These are phyloP conservation scores for Cladophialophora yegresii DNA, from an alignment of 2,329 filamentous ascomycete species.

Conservation along the genomic window DNA sequence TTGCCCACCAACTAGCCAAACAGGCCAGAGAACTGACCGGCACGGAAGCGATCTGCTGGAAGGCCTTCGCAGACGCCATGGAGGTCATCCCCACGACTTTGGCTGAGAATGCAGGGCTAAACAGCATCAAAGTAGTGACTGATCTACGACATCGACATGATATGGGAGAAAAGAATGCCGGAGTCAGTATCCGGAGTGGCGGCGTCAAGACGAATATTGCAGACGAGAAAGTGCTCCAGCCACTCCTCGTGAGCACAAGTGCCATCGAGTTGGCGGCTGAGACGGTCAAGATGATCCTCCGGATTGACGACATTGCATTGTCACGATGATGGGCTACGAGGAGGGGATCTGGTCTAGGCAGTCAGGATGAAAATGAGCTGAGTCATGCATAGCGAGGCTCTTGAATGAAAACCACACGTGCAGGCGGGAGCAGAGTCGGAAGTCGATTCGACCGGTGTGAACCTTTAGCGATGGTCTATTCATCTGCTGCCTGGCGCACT, in stretches of 20 bases:
- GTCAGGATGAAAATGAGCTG: constrained; percentile 10
- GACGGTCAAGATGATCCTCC: constrained; percentile 92
- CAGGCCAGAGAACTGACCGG: constrained; percentile 81
- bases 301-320: constrained; percentile 68
- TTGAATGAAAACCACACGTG: neutral
- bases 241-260: constrained; percentile 92
- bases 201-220: constrained; percentile 96
- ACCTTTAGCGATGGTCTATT: neutral
- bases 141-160: constrained; percentile 93
- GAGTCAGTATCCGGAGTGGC: constrained; percentile 96
- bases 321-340: constrained; percentile 41
- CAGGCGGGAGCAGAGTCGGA: neutral
- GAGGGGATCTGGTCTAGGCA: neutral
- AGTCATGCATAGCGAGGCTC: constrained; percentile 26
- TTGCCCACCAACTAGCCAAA: constrained; percentile 81
- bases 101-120: constrained; percentile 94
- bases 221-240: constrained; percentile 95
- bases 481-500: neutral
- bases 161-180: constrained; percentile 91
- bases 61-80: constrained; percentile 95
- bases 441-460: neutral
- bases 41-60: constrained; percentile 98
- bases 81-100: constrained; percentile 96
- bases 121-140: constrained; percentile 98
- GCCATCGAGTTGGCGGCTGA: constrained; percentile 95